Evolutionary conservation across 1,139 yeast genomes (phyloP).

Genomic region (Taphrina populina): DNA sequence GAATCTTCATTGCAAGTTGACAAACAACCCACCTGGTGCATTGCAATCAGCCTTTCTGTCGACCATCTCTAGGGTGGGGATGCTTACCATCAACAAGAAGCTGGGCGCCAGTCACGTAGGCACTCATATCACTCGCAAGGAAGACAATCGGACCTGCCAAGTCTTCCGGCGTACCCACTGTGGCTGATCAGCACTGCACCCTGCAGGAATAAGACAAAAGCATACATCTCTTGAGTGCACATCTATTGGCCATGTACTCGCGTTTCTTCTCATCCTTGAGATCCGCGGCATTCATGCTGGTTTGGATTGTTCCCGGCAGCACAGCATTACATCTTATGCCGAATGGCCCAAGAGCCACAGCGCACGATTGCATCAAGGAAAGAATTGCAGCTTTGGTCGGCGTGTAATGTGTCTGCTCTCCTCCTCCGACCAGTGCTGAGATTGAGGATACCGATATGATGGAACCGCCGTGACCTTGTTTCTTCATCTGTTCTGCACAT

Average conservation of each 20-base stretch:
- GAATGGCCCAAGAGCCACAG: constrained; percentile 53
- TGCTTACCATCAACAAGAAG: constrained; percentile 50
- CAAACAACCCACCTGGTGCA: constrained; percentile 47
- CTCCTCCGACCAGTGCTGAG: constrained; percentile 55
- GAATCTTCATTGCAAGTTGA: constrained; percentile 48
- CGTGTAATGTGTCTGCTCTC: constrained; percentile 58
- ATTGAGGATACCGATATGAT: constrained; percentile 51
- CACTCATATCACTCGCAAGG: constrained; percentile 51
- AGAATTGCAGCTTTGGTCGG: constrained; percentile 62
- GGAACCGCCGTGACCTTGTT: constrained; percentile 53
- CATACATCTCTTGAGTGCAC: constrained; percentile 50
- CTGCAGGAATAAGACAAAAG: too few relatives aligned
- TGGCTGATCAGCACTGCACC: background rate
- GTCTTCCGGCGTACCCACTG: constrained; percentile 50
- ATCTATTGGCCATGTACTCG: constrained; percentile 44
- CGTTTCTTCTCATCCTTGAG: constrained; percentile 47
- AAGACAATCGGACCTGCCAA: constrained; percentile 53
- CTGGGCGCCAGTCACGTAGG: constrained; percentile 51
- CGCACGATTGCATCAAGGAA: constrained; percentile 55
- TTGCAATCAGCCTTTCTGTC: background rate
- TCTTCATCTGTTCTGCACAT: constrained; percentile 51
- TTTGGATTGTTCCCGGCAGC: constrained; percentile 57
- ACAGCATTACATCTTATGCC: constrained; percentile 54
- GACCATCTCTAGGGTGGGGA: background rate
- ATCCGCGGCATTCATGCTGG: constrained; percentile 50